Evolutionary conservation across 495 filamentous ascomycete genomes (phyloP).

Genomic region (Cudoniella acicularis): DNA sequence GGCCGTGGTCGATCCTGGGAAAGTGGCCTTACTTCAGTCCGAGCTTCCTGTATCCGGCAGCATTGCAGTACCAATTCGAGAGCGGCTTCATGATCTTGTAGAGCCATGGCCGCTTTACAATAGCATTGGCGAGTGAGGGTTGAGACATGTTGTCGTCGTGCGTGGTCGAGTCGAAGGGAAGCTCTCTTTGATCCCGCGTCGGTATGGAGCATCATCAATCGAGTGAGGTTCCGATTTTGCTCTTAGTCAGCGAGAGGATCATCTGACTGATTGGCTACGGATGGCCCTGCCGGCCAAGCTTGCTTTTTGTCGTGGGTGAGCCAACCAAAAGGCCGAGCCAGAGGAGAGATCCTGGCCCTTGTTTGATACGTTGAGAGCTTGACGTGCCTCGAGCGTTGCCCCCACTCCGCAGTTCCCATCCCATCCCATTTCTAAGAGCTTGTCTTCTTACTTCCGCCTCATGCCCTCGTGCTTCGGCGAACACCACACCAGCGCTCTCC

Average conservation of each 20-base stretch:
- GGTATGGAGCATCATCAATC: not conserved
- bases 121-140: conserved; percentile 65
- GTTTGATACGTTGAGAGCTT: not conserved
- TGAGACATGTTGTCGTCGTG: conserved; percentile 59
- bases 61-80: conserved; percentile 77
- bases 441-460: not conserved
- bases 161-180: conserved; percentile 9
- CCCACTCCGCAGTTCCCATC: too few species aligned
- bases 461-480: not conserved
- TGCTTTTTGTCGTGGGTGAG: not conserved
- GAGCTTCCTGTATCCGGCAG: conserved; percentile 87
- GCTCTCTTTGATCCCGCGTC: conserved; percentile 8
- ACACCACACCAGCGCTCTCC: not conserved
- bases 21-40: conserved; percentile 74
- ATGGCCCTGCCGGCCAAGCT: not conserved
- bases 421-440: not conserved
- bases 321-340: not conserved
- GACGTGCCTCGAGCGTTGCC: too few species aligned
- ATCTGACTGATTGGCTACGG: not conserved
- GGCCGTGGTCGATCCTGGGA: not conserved
- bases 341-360: not conserved
- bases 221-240: not conserved
- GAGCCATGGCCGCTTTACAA: conserved; percentile 82
- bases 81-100: conserved; percentile 70
- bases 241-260: not conserved